A percentile compares a stretch with the other conserved stretches of the same genome.
Evolutionary conservation across 495 filamentous ascomycete genomes (phyloP).

Genomic region (Penicillium fimorum): DNA sequence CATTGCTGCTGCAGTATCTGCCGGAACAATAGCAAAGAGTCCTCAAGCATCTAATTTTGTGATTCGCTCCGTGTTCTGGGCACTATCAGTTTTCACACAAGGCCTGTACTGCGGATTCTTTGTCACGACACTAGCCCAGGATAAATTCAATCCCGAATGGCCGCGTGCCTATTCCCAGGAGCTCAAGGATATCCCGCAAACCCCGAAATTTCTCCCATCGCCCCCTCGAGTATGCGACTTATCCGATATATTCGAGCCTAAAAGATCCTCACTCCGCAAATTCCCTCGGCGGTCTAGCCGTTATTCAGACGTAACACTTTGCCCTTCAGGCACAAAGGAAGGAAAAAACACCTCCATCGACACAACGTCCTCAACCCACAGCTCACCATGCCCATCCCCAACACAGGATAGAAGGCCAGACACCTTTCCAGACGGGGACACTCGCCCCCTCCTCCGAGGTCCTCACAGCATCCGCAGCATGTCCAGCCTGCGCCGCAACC

Average conservation of each 20-base stretch:
- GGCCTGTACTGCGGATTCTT: conserved; percentile 36
- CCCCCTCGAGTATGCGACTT: conserved; percentile 12
- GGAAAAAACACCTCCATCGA: conserved; percentile 32
- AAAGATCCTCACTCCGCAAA: conserved; percentile 26
- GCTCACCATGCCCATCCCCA: conserved; percentile 17
- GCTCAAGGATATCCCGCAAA: conserved; percentile 26
- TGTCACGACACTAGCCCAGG: conserved; percentile 20
- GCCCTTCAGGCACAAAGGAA: conserved; percentile 25
- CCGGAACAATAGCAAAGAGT: conserved; percentile 34
- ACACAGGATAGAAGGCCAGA: conserved; percentile 6
- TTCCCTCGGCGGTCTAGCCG: conserved; percentile 35
- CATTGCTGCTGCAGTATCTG: conserved; percentile 29
- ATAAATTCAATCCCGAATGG: conserved; percentile 21
- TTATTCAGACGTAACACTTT: conserved; percentile 38
- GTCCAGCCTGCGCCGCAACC: conserved; percentile 23
- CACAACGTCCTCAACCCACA: conserved; percentile 17
- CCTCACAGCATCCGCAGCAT: conserved; percentile 24
- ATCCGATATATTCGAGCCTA: conserved; percentile 23
- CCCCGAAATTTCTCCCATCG: conserved; percentile 10
- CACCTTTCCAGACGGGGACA: conserved; percentile 14
- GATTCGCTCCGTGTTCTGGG: conserved; percentile 36
- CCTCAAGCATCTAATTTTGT: conserved; percentile 21
- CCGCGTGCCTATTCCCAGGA: conserved; percentile 31
- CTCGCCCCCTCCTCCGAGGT: conserved; percentile 15
- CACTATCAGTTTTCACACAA: conserved; percentile 35